These are phyloP conservation scores for Apiospora phragmitis DNA, from an alignment of 2,329 filamentous ascomycete species.

Conservation along the genomic window DNA sequence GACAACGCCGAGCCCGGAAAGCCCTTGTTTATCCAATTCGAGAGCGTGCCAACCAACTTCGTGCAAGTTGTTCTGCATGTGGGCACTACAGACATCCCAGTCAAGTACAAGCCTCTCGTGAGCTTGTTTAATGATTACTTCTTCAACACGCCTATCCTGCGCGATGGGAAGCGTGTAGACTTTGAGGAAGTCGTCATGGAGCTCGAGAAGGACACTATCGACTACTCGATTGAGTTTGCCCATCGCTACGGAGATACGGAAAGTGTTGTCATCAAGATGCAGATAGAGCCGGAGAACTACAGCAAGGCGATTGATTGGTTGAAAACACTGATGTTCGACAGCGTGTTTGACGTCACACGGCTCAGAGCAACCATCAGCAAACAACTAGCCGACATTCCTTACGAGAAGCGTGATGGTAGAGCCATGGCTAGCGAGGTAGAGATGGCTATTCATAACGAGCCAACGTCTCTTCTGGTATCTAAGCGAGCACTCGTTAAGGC, in stretches of 20 bases:
- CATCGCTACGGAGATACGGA: slow-evolving; percentile 75
- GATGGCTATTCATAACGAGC: slow-evolving; percentile 77
- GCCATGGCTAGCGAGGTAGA: slow-evolving; percentile 66
- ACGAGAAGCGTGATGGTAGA: slow-evolving; percentile 83
- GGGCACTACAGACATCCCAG: slow-evolving; percentile 74
- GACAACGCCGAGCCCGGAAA: slow-evolving; percentile 63
- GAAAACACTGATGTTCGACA: slow-evolving; percentile 81
- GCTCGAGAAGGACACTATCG: slow-evolving; percentile 87
- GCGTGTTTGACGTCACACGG: slow-evolving; percentile 75
- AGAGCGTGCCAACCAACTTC: slow-evolving; percentile 91
- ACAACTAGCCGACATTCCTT: slow-evolving; percentile 86
- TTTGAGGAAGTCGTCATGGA: slow-evolving; percentile 93
- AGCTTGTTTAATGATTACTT: slow-evolving; percentile 87
- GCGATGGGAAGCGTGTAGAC: slow-evolving; percentile 72
- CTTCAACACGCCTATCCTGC: slow-evolving; percentile 85
- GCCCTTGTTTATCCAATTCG: slow-evolving; percentile 95
- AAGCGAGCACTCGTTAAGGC: slow-evolving; percentile 83
- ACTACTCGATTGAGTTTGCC: slow-evolving; percentile 72
- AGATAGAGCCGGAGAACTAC: slow-evolving; percentile 88
- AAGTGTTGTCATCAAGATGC: slow-evolving; percentile 77
- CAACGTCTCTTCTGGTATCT: slow-evolving; percentile 73
- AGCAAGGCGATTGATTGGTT: slow-evolving; percentile 80
- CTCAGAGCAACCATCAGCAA: slow-evolving; percentile 71
- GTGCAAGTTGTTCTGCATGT: slow-evolving; percentile 81
- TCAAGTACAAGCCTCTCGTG: slow-evolving; percentile 82